Percentiles rank a stretch among this genome's conserved stretches.
Evolutionary conservation across 2,329 filamentous ascomycete genomes (phyloP).

Genomic region (Amesomyces nigricolor): DNA sequence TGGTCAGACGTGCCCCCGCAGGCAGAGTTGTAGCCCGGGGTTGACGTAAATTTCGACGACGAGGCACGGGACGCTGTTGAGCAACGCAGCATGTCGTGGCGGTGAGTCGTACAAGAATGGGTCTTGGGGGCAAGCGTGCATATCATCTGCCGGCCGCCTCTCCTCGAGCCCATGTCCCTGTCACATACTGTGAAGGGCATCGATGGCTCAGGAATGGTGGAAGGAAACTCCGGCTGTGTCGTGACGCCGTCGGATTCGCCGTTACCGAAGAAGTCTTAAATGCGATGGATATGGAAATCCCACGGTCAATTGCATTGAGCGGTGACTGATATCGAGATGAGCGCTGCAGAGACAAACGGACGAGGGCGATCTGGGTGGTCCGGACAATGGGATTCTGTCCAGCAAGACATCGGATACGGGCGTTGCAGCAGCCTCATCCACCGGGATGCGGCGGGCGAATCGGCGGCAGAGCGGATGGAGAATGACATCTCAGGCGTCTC

Average conservation of each 20-base stretch:
- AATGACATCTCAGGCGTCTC: conserved; percentile 18
- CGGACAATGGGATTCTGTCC: conserved; percentile 12
- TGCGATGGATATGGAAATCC: not conserved
- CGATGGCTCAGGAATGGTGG: conserved; percentile 13
- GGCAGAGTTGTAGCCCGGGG: conserved; percentile 13
- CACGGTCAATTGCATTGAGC: conserved; percentile 17
- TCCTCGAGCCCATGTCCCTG: conserved; percentile 25
- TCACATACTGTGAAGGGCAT: conserved; percentile 9
- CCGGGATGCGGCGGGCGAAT: conserved; percentile 9
- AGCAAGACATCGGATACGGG: conserved; percentile 3
- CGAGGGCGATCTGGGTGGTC: not conserved
- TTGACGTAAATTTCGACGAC: conserved; percentile 17
- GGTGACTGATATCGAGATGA: conserved; percentile 1
- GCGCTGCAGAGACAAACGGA: conserved; percentile 7
- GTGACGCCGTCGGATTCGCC: not conserved
- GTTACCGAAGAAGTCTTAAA: too few relatives aligned
- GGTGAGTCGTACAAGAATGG: conserved; percentile 29
- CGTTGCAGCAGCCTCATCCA: conserved; percentile 11
- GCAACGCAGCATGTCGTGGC: conserved; percentile 27
- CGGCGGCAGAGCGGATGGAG: conserved; percentile 6
- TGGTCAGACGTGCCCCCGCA: conserved; percentile 19
- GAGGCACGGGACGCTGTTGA: conserved; percentile 17
- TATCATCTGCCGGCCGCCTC: conserved; percentile 24
- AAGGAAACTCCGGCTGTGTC: conserved; percentile 8
- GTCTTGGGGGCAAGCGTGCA: conserved; percentile 30